Base-by-base conservation (phyloP, 2,329 filamentous ascomycete genomes). In the Colletotrichum tofieldiae region DNA sequence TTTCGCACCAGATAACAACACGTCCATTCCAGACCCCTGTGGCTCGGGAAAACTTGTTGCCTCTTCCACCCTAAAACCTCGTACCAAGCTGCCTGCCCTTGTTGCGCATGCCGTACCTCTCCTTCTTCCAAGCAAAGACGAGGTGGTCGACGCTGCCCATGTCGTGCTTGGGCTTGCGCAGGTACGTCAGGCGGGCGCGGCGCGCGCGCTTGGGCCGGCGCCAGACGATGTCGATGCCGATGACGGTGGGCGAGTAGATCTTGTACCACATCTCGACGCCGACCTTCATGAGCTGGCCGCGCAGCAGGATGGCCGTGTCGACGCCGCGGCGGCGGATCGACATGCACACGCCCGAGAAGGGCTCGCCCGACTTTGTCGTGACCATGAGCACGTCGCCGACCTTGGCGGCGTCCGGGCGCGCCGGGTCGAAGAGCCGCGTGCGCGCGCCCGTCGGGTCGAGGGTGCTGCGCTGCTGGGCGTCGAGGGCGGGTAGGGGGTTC, bases 201-300 rank as follows among this genome's bases (percentile, higher is more conserved):
- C 95, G 92, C 75, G 94, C 94, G 82, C 94, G 90, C 92, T 95
- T 96, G 79, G 90, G 88, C 75, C 91, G 89, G 77, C 96, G 88
- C 90, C 97, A 94, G 82, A 98, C 93, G 77, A 99, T 93, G 84
- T 99, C 96, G 79, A 99, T 94, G 75, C 94, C 94, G 80, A 93
- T 91, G 41, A 98, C 93, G 79, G 94, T 93, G 73, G 96, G 96
- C 79, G 91, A 94, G 86, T 96, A 98, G 71, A 98, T 88, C 87
- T 99, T 99, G 84, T 93, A 95, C 92, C 94, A 98, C 94, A 98
- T 96, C 89, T 99, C 96, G 72, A 98, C 94, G 73, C 94, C 94
- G 8, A 97, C 90, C 77, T 93, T 90, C 76, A 94, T 95, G 77
- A 99, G 85, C 80, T 97, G 92, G 77, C 96, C 96, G 68, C 96